Conservation (phyloP, 352 stramenopile genomes). For the Phytopythium helicoides region DNA sequence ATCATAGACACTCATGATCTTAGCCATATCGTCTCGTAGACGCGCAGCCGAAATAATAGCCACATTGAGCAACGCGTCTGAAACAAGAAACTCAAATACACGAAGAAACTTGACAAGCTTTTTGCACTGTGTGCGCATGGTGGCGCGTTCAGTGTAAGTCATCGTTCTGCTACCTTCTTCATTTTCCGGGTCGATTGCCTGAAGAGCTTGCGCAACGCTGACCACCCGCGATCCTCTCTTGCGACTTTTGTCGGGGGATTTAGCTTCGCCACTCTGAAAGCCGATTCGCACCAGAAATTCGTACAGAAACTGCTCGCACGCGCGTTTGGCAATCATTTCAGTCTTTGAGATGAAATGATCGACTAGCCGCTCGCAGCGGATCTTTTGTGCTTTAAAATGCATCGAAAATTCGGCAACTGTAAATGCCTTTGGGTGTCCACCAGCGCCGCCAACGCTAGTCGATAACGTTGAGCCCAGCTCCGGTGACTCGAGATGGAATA, state of each 20-base stretch:
- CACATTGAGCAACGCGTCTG: conserved; percentile 70
- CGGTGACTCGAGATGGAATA: conserved; percentile 28
- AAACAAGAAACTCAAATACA: conserved; percentile 90
- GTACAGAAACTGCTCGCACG: conserved; percentile 63
- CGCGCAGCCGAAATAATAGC: conserved; percentile 56
- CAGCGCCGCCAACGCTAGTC: conserved; percentile 1
- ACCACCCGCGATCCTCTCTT: conserved; percentile 3
- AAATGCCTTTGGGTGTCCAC: conserved; percentile 48
- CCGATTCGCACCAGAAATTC: conserved; percentile 50
- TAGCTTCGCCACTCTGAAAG: conserved; percentile 37
- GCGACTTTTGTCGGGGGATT: not conserved
- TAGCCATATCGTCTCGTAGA: conserved; percentile 37
- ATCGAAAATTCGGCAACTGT: conserved; percentile 81
- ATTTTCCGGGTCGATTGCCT: conserved; percentile 1
- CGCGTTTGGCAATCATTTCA: conserved; percentile 56
- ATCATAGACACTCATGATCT: conserved; percentile 21
- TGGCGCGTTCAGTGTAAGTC: conserved; percentile 94
- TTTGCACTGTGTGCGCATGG: conserved; percentile 89
- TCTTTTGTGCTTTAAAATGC: conserved; percentile 68
- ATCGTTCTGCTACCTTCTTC: conserved; percentile 56
- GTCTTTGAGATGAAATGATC: conserved; percentile 58
- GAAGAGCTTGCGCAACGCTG: too few species aligned
- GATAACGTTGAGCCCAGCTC: not conserved
- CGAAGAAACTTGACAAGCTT: conserved; percentile 90
- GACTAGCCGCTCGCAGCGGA: conserved; percentile 49